These are phyloP conservation scores for Macaranga tanarius DNA, from an alignment of 441 rosid genomes.

Conservation along the genomic window DNA sequence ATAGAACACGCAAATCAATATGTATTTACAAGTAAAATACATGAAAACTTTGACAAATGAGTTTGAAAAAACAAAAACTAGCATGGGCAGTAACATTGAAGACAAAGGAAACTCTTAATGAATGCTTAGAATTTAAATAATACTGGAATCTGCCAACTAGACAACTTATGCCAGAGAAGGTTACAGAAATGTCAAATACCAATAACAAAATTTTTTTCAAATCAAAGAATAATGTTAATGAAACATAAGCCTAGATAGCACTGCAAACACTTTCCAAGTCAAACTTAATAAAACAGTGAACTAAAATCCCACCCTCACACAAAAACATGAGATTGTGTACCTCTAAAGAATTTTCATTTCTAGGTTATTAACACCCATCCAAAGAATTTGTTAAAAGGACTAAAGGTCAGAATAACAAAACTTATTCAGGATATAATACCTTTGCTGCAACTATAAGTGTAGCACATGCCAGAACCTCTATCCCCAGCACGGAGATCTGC, in stretches of 20 bases:
- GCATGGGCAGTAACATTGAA: too few relatives aligned
- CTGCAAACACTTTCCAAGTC: neutral
- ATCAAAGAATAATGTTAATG: neutral
- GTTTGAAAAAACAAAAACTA: too few relatives aligned
- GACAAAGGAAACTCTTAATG: too few relatives aligned
- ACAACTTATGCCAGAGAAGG: too few relatives aligned
- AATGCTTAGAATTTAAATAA: too few relatives aligned
- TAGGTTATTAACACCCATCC: neutral
- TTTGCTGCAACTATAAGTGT: slow-evolving; percentile 97
- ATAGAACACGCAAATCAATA: too few relatives aligned
- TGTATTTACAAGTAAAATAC: too few relatives aligned
- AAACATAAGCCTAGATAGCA: neutral
- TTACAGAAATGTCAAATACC: too few relatives aligned
- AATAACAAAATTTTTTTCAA: neutral
- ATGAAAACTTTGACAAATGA: neutral
- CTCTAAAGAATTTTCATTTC: neutral
- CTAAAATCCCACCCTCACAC: neutral
- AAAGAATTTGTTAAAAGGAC: neutral
- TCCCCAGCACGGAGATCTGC: slow-evolving; percentile 97
- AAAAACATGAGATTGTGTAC: neutral
- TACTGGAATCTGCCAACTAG: too few relatives aligned
- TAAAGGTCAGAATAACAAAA: neutral
- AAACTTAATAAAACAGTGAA: neutral
- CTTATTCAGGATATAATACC: slow-evolving; percentile 36
- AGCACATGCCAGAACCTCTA: slow-evolving; percentile 92